These are phyloP conservation scores for Meyerozyma athensensis DNA, from an alignment of 1,139 yeast genomes.

Conservation along the genomic window DNA sequence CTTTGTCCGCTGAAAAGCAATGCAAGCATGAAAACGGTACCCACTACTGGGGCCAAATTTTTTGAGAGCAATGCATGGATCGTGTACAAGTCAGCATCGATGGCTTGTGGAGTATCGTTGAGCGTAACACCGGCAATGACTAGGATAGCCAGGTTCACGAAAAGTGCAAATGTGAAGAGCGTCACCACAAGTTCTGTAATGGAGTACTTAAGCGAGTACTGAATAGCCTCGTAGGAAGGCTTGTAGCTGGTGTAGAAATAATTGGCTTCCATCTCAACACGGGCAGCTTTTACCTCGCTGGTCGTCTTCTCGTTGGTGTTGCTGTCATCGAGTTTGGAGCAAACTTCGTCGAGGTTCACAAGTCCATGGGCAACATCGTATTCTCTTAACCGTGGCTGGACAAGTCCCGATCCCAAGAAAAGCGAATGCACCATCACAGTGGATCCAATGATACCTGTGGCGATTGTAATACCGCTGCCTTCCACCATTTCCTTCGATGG, in stretches of 20 bases:
- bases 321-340: slow-evolving; percentile 6
- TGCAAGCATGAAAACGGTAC: slow-evolving; percentile 74
- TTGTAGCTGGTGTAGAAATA: slow-evolving; percentile 43
- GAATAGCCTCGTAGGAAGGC: slow-evolving; percentile 63
- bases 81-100: slow-evolving; percentile 69
- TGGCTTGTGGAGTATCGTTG: slow-evolving; percentile 59
- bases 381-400: slow-evolving; percentile 65
- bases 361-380: slow-evolving; percentile 48
- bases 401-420: slow-evolving; percentile 71
- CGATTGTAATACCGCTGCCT: slow-evolving; percentile 63
- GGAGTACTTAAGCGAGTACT: slow-evolving; percentile 62
- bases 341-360: slow-evolving; percentile 23
- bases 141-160: slow-evolving; percentile 73
- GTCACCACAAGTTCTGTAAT: slow-evolving; percentile 62
- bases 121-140: slow-evolving; percentile 73
- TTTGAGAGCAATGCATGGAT: slow-evolving; percentile 55
- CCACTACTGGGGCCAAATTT: slow-evolving; percentile 66
- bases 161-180: slow-evolving; percentile 67
- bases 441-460: slow-evolving; percentile 76
- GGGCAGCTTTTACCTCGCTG: slow-evolving; percentile 10
- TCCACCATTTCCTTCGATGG: slow-evolving; percentile 63
- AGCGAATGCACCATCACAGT: slow-evolving; percentile 82
- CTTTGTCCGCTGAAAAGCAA: slow-evolving; percentile 72
- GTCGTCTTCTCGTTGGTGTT: slow-evolving; percentile 10
- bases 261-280: slow-evolving; percentile 24